Conservation (phyloP, 345 rosid species). For the Nasturtium officinale region DNA sequence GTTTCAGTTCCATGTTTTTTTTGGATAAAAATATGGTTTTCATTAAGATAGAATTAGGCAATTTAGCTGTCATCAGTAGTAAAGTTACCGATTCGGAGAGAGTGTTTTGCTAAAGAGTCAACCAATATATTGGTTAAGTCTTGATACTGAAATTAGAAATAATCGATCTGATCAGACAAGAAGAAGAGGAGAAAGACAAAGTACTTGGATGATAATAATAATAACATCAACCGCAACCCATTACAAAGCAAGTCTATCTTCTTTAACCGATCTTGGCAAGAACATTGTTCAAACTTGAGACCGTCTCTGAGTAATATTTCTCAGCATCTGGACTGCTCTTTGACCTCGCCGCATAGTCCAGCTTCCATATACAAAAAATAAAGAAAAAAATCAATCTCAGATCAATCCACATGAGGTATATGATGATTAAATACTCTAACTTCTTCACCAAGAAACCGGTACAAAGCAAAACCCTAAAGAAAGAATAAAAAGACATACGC, state of each 20-base stretch:
- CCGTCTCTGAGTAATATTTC: constrained; percentile 84
- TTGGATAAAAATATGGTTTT: neutral
- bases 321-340: constrained; percentile 90
- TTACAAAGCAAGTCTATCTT: constrained; percentile 17
- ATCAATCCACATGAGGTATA: constrained; percentile 2
- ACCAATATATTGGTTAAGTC: neutral
- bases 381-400: constrained; percentile 10
- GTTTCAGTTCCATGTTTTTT: neutral
- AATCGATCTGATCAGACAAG: constrained; percentile 19
- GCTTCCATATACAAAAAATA: constrained; percentile 46
- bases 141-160: constrained; percentile 17
- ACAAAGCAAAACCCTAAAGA: neutral
- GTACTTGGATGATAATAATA: constrained; percentile 32
- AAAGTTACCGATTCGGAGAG: neutral
- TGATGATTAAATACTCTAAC: neutral
- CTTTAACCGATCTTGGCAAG: constrained; percentile 83
- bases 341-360: constrained; percentile 89
- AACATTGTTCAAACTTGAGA: constrained; percentile 75
- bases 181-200: constrained; percentile 20
- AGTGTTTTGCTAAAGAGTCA: neutral
- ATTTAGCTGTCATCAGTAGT: neutral
- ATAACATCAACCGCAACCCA: constrained; percentile 13
- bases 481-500: constrained; percentile 45
- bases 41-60: neutral
- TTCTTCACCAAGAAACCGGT: constrained; percentile 3